Percentiles rank a stretch among this genome's conserved stretches.
These are phyloP conservation scores for Camillea tinctor DNA, from an alignment of 2,329 filamentous ascomycete species.

Conservation along the genomic window DNA sequence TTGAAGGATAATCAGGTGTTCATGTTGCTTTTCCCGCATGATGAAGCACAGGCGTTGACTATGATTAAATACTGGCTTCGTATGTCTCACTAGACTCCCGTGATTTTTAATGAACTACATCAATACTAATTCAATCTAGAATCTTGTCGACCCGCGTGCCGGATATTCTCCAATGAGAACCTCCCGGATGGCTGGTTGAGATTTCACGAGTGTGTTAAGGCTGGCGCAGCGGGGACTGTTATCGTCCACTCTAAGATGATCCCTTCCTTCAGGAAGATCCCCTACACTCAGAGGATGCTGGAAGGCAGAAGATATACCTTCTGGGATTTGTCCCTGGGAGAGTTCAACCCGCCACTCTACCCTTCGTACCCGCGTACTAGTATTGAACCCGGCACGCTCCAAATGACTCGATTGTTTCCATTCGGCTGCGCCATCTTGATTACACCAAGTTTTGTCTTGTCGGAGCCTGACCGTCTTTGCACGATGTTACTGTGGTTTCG, in stretches of 20 bases:
- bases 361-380: constrained; percentile 26
- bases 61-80: constrained; percentile 30
- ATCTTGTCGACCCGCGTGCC: constrained; percentile 25
- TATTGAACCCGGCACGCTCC: constrained; percentile 33
- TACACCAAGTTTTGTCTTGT: constrained; percentile 49
- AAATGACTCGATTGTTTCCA: constrained; percentile 43
- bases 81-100: constrained; percentile 18
- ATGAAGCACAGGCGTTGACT: constrained; percentile 21
- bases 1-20: constrained; percentile 26
- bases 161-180: constrained; percentile 28
- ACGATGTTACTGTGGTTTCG: constrained; percentile 42
- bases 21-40: constrained; percentile 28
- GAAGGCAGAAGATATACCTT: constrained; percentile 27
- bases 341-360: constrained; percentile 29
- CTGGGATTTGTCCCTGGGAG: constrained; percentile 28
- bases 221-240: constrained; percentile 27
- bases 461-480: constrained; percentile 41
- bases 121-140: constrained; percentile 15
- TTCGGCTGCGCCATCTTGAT: constrained; percentile 44
- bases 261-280: constrained; percentile 26
- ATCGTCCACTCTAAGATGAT: constrained; percentile 30
- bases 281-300: constrained; percentile 24
- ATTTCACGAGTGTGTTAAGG: constrained; percentile 26
- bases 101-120: neutral
- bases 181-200: constrained; percentile 22